Conservation (phyloP, 495 filamentous ascomycete species). For the Usnea hakonensis region DNA sequence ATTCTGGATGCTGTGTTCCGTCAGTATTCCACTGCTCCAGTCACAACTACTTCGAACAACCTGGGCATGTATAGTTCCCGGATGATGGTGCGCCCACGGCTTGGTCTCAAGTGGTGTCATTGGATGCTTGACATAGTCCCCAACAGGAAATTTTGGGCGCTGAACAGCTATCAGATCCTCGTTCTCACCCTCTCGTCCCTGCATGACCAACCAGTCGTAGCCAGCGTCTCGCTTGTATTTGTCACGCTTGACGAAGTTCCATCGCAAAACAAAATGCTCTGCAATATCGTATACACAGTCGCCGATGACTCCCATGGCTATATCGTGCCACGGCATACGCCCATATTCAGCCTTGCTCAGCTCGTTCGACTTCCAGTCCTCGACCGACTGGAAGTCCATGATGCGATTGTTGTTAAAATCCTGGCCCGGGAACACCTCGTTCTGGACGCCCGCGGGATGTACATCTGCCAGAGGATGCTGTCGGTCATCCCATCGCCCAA, state of each 20-base stretch:
- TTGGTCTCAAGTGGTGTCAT: slow-evolving; percentile 50
- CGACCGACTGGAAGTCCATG: slow-evolving; percentile 88
- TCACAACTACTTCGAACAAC: slow-evolving; percentile 79
- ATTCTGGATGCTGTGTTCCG: slow-evolving; percentile 86
- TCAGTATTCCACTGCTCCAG: slow-evolving; percentile 91
- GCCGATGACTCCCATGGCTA: slow-evolving; percentile 81
- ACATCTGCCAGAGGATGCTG: slow-evolving; percentile 84
- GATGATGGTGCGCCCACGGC: slow-evolving; percentile 40
- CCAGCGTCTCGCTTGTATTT: slow-evolving; percentile 83
- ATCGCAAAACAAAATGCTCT: slow-evolving; percentile 89
- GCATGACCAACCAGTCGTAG: slow-evolving; percentile 76
- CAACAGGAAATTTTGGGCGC: slow-evolving; percentile 74
- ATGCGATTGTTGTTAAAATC: slow-evolving; percentile 95
- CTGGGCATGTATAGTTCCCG: slow-evolving; percentile 74
- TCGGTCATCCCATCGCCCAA: slow-evolving; percentile 83
- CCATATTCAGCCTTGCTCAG: slow-evolving; percentile 88
- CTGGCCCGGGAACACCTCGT: slow-evolving; percentile 90
- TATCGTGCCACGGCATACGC: slow-evolving; percentile 97
- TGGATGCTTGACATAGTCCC: slow-evolving; percentile 79
- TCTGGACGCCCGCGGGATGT: slow-evolving; percentile 71
- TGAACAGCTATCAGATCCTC: slow-evolving; percentile 85
- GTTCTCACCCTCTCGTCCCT: slow-evolving; percentile 69
- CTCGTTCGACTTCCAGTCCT: slow-evolving; percentile 88
- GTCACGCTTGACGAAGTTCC: slow-evolving; percentile 96
- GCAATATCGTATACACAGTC: slow-evolving; percentile 91